Evolutionary conservation across 108 stramenopile species (phyloP), one percentile per base, ranked within the genome.

Genomic region (Nannochloropsis gaditana): DNA sequence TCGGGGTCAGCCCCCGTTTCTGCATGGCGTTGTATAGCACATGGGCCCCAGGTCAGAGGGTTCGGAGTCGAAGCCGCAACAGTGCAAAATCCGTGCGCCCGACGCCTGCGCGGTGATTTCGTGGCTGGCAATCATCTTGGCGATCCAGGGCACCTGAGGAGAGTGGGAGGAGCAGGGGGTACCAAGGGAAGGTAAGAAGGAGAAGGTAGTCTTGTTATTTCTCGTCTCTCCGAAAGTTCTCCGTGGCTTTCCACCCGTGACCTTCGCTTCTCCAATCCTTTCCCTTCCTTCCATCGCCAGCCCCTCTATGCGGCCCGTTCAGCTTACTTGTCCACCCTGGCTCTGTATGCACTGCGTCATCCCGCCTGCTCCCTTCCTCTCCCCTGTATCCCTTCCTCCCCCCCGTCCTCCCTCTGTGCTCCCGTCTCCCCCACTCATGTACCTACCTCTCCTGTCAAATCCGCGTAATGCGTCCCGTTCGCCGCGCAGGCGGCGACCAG

Each of bases 361-460:
- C 31, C 31, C 31, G 31, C 31, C 31, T 31, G 31, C 31, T 31
- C 31, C 31, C 31, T 31, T 31, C 31, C 31, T 31, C 31, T 31
- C 31, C 31, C 31, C 31, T 31, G 31, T 1, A 31, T 43, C 31
- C 21, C 45, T 43, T 43, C 83, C 21, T 42, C 43, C 41, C 45
- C 15, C 15, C 47, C 47, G 10, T 15, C 59, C 59, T 73, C 59
- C 59, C 59, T 73, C 59, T 9, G 19, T 31, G 31, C 31, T 31
- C 31, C 31, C 31, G 31, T 31, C 31, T 31, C 42, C 81, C 90
- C 94, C 95, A 94, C 31, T 89, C 85, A 43, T 90, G 89, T 47
- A 91, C 95, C 96, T 96, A 97, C 9, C 90, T 99, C 97, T 8
- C 97, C 96, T 2, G 97, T 97, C 80, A 97, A 94, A 88, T 99